Conservation (phyloP, 1,284 basidiomycete genomes). For the Cryptococcus amylolentus region DNA sequence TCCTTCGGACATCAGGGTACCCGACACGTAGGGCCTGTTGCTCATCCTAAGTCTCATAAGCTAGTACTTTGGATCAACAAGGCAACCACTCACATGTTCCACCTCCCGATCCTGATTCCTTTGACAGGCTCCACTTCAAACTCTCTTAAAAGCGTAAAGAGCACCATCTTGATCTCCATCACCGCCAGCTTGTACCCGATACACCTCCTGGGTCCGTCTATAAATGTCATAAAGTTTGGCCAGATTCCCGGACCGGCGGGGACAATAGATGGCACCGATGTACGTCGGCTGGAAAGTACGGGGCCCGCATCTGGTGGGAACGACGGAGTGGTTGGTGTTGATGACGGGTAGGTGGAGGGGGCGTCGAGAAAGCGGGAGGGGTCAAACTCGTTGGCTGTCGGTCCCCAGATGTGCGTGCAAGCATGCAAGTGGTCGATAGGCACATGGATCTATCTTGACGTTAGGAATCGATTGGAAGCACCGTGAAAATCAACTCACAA, state of each 20-base stretch:
- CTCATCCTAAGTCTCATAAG: conserved; percentile 18
- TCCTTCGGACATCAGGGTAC: conserved; percentile 17
- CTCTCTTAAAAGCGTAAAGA: conserved; percentile 23
- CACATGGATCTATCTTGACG: conserved; percentile 16
- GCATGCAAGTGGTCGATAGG: conserved; percentile 29
- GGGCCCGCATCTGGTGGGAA: background rate
- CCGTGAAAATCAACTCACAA: conserved; percentile 3
- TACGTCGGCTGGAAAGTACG: background rate
- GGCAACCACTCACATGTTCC: conserved; percentile 26
- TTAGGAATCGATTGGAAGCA: background rate
- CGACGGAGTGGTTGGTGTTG: background rate
- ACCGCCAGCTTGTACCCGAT: conserved; percentile 29
- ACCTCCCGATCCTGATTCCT: conserved; percentile 17
- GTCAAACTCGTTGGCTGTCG: conserved; percentile 18
- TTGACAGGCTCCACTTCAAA: conserved; percentile 22
- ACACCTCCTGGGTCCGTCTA: conserved; percentile 29
- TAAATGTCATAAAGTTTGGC: conserved; percentile 29
- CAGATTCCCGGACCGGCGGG: conserved; percentile 21
- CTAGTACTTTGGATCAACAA: background rate
- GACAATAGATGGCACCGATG: conserved; percentile 6
- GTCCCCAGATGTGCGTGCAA: conserved; percentile 23
- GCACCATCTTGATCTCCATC: conserved; percentile 27
- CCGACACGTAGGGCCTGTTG: conserved; percentile 24
- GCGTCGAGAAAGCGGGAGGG: conserved; percentile 18
- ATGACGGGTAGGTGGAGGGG: background rate